A percentile compares a stretch with the other conserved stretches of the same genome.
These are phyloP conservation scores for Lolium multiflorum DNA, from an alignment of 176 grass and related monocot genomes.

Conservation along the genomic window DNA sequence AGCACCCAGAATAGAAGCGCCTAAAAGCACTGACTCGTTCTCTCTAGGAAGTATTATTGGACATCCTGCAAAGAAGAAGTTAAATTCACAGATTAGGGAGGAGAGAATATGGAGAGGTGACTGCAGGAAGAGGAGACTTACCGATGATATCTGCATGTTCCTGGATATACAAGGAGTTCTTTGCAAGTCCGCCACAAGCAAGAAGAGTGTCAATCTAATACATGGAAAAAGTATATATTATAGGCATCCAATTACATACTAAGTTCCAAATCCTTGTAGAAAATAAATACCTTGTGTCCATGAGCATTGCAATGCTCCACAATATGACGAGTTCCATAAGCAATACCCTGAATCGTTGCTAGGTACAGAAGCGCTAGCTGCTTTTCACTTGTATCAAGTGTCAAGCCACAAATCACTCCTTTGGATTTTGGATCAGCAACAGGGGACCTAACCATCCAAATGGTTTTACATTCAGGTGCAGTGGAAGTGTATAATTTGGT, in stretches of 20 bases:
- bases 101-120: slow-evolving; percentile 12
- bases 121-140: slow-evolving; percentile 36
- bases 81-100: slow-evolving; percentile 32
- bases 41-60: slow-evolving; percentile 90
- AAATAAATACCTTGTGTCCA: slow-evolving; percentile 79
- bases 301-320: slow-evolving; percentile 93
- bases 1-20: slow-evolving; percentile 86
- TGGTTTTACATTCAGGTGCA: slow-evolving; percentile 1
- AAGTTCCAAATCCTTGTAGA: slow-evolving; percentile 4
- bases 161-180: slow-evolving; percentile 88
- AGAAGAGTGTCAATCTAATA: slow-evolving; percentile 88
- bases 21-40: slow-evolving; percentile 91
- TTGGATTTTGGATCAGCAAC: slow-evolving; percentile 94
- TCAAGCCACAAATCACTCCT: slow-evolving; percentile 89
- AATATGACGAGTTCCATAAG: slow-evolving; percentile 90
- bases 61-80: slow-evolving; percentile 61
- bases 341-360: slow-evolving; percentile 93
- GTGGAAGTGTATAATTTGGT: background rate
- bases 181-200: slow-evolving; percentile 87
- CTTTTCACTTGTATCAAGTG: slow-evolving; percentile 87
- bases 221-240: slow-evolving; percentile 31
- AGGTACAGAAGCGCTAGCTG: slow-evolving; percentile 81
- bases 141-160: slow-evolving; percentile 90
- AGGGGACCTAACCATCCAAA: slow-evolving; percentile 69
- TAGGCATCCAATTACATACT: slow-evolving; percentile 19